Base-by-base conservation (phyloP, 208 protist species). In the Novymonas esmeraldas region DNA sequence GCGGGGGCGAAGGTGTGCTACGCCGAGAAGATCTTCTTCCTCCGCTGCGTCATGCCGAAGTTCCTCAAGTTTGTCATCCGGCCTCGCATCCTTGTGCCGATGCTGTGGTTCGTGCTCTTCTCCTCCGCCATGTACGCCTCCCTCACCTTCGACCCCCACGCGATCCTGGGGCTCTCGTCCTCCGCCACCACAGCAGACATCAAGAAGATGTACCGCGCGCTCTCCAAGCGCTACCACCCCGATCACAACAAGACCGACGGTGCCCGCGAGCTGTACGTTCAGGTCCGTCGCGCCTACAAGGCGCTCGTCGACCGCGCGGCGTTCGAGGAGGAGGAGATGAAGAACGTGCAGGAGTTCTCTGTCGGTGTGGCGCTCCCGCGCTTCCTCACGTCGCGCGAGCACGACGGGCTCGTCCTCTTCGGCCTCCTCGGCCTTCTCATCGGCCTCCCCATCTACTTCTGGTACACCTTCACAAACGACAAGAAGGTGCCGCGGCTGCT, bases 271-370 rank as follows among this genome's bases (percentile, higher is more conserved):
- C 78, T 95, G 54, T 98, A 95, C 71, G 58, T 92, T 16, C 80
- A 95, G 66, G 84, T 97, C 14, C 91, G 85, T 31, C 84, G 91
- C 13, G 95, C 95, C 11, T 97, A 98, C 82, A 94, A 97, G 78
- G 91, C 93, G 5, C 78, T 98, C n/a, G 87, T 94, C 0, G 88
- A 96, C 69, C 88, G 86, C n/a, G 82, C 92, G 46, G 89, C 91
- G 38, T 96, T 95, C 72, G 91, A 96, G 56, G 87, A 95, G 64
- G 91, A 96, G 59, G 91, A 94, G 58, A 61, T 71, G 50, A 80
- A 89, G 58, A 92, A 82, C 51, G 42, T 63, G 3, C 77, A 90
- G n/a, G 80, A 91, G 31, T 89, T 92, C 56, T 74, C 87, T n/a
- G 88, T 96, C 41, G 91, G 91, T 11, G 84, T 96, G 28, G 91